Percentiles rank a stretch among this genome's conserved stretches.
These are phyloP conservation scores for Pseudogymnoascus verrucosus DNA, from an alignment of 2,329 filamentous ascomycete species.

Conservation along the genomic window DNA sequence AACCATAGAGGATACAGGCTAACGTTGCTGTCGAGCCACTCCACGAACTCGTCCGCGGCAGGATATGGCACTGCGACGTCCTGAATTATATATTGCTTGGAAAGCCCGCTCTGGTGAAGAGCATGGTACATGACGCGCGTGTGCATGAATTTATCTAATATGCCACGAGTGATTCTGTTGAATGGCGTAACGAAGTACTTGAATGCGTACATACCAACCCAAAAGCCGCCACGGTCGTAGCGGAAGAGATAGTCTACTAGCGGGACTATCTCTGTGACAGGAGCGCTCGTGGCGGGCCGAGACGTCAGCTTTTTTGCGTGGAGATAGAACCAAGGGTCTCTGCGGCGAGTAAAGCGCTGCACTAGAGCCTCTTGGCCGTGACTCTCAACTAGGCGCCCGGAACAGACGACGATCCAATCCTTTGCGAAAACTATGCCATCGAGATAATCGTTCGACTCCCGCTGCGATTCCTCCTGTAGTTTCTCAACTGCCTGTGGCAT, in stretches of 20 bases:
- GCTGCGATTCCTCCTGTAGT: constrained; percentile 29
- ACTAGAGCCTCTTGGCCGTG: constrained; percentile 16
- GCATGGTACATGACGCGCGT: constrained; percentile 56
- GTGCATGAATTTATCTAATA: constrained; percentile 53
- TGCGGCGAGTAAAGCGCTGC: constrained; percentile 38
- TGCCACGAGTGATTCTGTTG: constrained; percentile 48
- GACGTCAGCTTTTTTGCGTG: constrained; percentile 35
- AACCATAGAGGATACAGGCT: constrained; percentile 51
- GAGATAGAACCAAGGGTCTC: constrained; percentile 55
- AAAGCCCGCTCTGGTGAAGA: constrained; percentile 49
- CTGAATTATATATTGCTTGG: constrained; percentile 52
- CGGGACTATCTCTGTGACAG: constrained; percentile 31
- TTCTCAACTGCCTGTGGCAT: constrained; percentile 37
- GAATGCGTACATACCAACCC: constrained; percentile 52
- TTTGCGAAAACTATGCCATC: constrained; percentile 46
- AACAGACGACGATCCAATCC: constrained; percentile 40
- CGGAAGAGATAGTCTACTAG: constrained; percentile 45
- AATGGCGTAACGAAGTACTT: constrained; percentile 54
- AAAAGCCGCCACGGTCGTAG: constrained; percentile 55
- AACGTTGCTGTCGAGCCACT: constrained; percentile 38
- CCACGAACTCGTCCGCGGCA: constrained; percentile 42
- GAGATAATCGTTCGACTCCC: constrained; percentile 40
- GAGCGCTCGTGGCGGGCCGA: background rate
- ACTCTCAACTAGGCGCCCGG: constrained; percentile 37
- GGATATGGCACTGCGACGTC: constrained; percentile 51